Evolutionary conservation across 2,329 filamentous ascomycete genomes (phyloP).

Genomic region (Thelonectria discophora): DNA sequence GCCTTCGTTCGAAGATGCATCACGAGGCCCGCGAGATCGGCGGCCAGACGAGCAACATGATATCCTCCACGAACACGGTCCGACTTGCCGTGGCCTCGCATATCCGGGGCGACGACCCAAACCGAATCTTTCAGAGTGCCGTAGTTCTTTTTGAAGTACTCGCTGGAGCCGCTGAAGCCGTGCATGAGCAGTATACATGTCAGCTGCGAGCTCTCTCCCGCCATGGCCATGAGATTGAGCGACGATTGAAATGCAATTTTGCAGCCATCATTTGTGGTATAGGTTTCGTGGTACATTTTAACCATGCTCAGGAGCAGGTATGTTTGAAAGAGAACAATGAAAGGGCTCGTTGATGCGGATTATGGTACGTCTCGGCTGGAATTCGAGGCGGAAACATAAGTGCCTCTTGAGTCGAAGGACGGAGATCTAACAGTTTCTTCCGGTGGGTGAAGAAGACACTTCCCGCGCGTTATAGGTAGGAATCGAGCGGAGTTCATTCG

Average conservation of each 20-base stretch:
- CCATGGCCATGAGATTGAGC: slow-evolving; percentile 25
- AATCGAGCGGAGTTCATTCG: too few species aligned
- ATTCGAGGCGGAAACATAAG: background rate
- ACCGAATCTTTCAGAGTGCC: slow-evolving; percentile 29
- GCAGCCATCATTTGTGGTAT: slow-evolving; percentile 38
- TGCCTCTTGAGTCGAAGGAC: background rate
- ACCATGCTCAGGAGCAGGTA: background rate
- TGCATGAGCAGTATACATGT: slow-evolving; percentile 42
- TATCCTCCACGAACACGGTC: slow-evolving; percentile 37
- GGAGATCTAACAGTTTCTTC: background rate
- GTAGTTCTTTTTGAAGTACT: slow-evolving; percentile 40
- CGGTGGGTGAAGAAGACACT: too few species aligned
- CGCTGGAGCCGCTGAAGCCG: slow-evolving; percentile 42
- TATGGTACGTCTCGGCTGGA: background rate
- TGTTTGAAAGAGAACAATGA: background rate
- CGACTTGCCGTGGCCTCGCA: slow-evolving; percentile 41
- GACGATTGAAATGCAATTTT: slow-evolving; percentile 39
- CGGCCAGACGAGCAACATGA: slow-evolving; percentile 40
- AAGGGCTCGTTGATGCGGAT: background rate
- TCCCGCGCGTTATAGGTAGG: too few species aligned
- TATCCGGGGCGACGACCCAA: slow-evolving; percentile 41
- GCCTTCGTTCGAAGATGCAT: slow-evolving; percentile 32
- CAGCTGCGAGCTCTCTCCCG: slow-evolving; percentile 7
- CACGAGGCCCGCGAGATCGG: slow-evolving; percentile 35
- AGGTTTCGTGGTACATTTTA: slow-evolving; percentile 32